phyloP scores from a whole-genome alignment of 1,139 yeast species.

The Blastobotrys elegans region DNA sequence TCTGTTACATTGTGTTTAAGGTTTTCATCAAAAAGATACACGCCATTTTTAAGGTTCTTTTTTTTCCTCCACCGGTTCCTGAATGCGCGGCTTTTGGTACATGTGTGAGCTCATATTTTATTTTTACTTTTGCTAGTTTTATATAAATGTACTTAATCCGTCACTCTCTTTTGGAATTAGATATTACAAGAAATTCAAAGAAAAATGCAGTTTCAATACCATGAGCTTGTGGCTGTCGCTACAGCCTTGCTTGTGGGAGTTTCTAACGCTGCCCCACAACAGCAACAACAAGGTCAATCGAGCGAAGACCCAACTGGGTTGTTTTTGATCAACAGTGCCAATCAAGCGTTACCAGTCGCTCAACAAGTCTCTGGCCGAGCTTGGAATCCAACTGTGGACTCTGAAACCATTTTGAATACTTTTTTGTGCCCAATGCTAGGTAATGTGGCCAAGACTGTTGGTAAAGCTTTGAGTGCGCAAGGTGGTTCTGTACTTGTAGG shows the following conservation, averaged over 20 bases:
- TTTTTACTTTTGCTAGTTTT: too few relatives aligned
- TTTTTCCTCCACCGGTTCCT: too few relatives aligned
- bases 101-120: too few relatives aligned
- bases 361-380: not conserved
- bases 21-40: too few relatives aligned
- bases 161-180: too few relatives aligned
- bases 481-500: not conserved
- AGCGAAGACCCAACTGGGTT: not conserved
- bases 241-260: not conserved
- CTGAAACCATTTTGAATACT: not conserved
- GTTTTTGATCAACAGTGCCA: not conserved
- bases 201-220: not conserved
- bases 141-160: too few relatives aligned
- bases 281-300: too few relatives aligned
- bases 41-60: too few relatives aligned
- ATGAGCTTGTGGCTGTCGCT: not conserved
- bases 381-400: not conserved
- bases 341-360: not conserved
- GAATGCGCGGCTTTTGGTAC: too few relatives aligned
- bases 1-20: too few relatives aligned
- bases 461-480: not conserved
- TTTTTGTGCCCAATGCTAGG: constrained; percentile 5
- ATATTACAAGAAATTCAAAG: too few relatives aligned
- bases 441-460: not conserved
- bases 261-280: not conserved